Percentiles rank a stretch among this genome's conserved stretches.
Conservation (phyloP, 495 filamentous ascomycete species). For the Aspergillus nanangensis region DNA sequence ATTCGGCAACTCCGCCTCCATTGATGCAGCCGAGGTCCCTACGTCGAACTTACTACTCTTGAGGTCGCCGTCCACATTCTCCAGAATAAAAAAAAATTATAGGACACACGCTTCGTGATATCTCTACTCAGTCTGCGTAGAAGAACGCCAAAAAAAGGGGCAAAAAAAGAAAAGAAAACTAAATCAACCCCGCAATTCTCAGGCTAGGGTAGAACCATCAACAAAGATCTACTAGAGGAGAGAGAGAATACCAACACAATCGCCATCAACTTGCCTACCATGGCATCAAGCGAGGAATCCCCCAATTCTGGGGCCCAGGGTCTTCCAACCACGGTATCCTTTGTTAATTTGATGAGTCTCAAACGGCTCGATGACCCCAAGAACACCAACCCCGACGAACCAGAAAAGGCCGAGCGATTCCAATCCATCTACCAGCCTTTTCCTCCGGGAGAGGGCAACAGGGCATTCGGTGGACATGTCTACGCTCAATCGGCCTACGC, state of each 20-base stretch:
- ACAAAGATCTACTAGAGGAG: no score
- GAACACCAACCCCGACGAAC: slow-evolving; percentile 5
- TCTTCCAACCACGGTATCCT: slow-evolving; percentile 11
- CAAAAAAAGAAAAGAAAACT: background rate
- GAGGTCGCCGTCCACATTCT: no score
- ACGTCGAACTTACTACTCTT: no score
- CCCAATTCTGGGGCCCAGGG: background rate
- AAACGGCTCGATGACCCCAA: slow-evolving; percentile 21
- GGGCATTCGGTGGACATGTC: slow-evolving; percentile 62
- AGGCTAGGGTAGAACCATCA: no score
- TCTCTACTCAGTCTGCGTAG: background rate
- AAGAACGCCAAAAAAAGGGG: background rate
- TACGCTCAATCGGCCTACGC: slow-evolving; percentile 63
- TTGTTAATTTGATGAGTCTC: slow-evolving; percentile 31
- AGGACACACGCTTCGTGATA: no score
- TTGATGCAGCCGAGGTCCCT: no score
- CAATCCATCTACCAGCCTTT: slow-evolving; percentile 28
- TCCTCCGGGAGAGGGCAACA: slow-evolving; percentile 24
- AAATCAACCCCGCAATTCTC: background rate
- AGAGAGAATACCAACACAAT: no score
- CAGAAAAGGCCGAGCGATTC: slow-evolving; percentile 30
- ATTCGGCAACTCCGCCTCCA: no score
- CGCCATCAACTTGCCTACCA: background rate
- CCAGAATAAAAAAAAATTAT: no score
- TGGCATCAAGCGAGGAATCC: background rate